These are phyloP conservation scores for Violaceomyces palustris DNA, from an alignment of 1,284 basidiomycete genomes.

Conservation along the genomic window DNA sequence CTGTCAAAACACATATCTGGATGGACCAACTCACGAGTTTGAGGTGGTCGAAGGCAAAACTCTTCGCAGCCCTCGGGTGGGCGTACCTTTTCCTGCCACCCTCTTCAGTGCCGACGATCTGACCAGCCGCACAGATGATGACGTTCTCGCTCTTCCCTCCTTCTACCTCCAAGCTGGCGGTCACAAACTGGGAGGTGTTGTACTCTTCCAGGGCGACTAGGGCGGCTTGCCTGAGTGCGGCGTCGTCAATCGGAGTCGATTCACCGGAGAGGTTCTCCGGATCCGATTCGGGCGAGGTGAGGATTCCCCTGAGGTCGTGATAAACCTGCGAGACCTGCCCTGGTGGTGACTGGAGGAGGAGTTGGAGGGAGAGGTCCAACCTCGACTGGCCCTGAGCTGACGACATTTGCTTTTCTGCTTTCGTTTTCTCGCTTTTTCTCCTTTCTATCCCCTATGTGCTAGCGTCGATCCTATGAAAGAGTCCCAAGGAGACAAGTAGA, in stretches of 20 bases:
- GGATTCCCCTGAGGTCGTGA: slow-evolving; percentile 33
- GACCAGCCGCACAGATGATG: slow-evolving; percentile 26
- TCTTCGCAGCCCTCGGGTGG: slow-evolving; percentile 15
- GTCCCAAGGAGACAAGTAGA: no score
- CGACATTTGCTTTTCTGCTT: no score
- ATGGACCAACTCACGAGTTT: slow-evolving; percentile 2
- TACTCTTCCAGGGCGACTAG: slow-evolving; percentile 24
- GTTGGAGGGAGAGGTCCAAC: slow-evolving; percentile 12
- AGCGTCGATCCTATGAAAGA: no score
- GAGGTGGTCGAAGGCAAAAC: slow-evolving; percentile 24
- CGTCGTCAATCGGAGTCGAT: slow-evolving; percentile 10
- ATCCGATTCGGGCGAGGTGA: no score
- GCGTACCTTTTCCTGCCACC: slow-evolving; percentile 9
- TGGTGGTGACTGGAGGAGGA: slow-evolving; percentile 34
- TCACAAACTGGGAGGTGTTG: slow-evolving; percentile 34
- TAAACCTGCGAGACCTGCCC: slow-evolving; percentile 38
- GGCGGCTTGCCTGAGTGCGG: slow-evolving; percentile 14
- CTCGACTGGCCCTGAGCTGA: no score
- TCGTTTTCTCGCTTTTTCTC: no score
- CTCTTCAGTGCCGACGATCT: neutral
- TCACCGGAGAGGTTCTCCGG: slow-evolving; percentile 12
- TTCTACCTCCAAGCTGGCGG: slow-evolving; percentile 7
- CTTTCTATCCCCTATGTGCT: no score
- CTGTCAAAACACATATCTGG: no score
- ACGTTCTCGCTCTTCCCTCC: neutral